Conservation (phyloP, 2,329 filamentous ascomycete genomes). For the Venturiaceae sp. region DNA sequence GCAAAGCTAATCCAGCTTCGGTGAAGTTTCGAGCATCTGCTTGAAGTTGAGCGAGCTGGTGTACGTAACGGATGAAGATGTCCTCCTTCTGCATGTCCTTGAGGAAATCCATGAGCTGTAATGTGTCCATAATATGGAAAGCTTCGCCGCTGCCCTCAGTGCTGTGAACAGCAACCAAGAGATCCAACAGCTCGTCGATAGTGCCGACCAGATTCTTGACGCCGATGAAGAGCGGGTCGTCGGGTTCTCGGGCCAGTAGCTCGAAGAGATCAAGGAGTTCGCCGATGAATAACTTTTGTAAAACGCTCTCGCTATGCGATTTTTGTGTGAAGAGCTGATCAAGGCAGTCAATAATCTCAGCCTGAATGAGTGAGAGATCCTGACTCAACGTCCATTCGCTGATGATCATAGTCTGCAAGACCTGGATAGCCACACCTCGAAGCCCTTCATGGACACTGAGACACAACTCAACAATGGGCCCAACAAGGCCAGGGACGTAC, state of each 20-base stretch:
- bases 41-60: slow-evolving; percentile 77
- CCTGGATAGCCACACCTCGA: slow-evolving; percentile 80
- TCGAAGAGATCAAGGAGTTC: slow-evolving; percentile 78
- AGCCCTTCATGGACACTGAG: slow-evolving; percentile 91
- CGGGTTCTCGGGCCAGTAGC: slow-evolving; percentile 52
- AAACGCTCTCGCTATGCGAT: slow-evolving; percentile 74
- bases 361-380: slow-evolving; percentile 83
- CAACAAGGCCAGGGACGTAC: slow-evolving; percentile 87
- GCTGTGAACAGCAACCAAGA: slow-evolving; percentile 81
- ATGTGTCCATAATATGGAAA: slow-evolving; percentile 74
- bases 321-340: slow-evolving; percentile 86
- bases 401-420: slow-evolving; percentile 95
- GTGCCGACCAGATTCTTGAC: slow-evolving; percentile 72
- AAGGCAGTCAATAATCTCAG: slow-evolving; percentile 90
- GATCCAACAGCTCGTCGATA: slow-evolving; percentile 81
- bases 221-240: slow-evolving; percentile 66
- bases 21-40: slow-evolving; percentile 66
- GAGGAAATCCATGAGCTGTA: slow-evolving; percentile 91
- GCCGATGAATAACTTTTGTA: slow-evolving; percentile 85
- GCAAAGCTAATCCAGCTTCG: slow-evolving; percentile 80
- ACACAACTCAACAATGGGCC: slow-evolving; percentile 86
- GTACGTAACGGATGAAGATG: slow-evolving; percentile 92
- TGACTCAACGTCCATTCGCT: slow-evolving; percentile 96
- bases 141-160: slow-evolving; percentile 65
- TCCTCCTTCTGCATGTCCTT: slow-evolving; percentile 96